Base-by-base conservation (phyloP, 805 yeast genomes). In the Candida hungchunana region DNA sequence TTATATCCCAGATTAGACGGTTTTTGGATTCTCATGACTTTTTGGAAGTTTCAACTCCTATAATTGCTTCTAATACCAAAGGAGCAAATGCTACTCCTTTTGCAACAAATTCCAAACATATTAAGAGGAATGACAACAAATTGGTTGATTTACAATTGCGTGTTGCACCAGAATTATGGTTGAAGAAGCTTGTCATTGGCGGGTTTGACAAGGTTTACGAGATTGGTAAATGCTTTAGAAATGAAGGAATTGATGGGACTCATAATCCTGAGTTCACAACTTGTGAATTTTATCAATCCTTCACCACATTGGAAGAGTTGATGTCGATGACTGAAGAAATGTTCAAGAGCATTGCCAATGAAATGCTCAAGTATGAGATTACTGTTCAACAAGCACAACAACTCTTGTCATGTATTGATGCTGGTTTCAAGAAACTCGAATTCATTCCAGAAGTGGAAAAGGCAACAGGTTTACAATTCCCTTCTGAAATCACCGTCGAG, bases 81-180 rank as follows among this genome's bases (percentile, higher is more conserved):
- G 98, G 98, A 3, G 98, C 99, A 5, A 78, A 79, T 49, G 97
- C 98, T 0, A 71, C 73, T n/a, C 96, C 97, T 0, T 93, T 93
- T 48, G 52, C 51, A 1, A 87, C 97, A 0, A 34, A 44, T 2
- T 58, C 70, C 27, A 56, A 59, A 26, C 50, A 58, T 21, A 18
- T 57, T 18, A 54, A 58, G 7, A 51, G 47, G 3, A n/a, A n/a
- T n/a, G 46, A 40, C 24, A 53, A 39, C 9, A 38, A 43, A 8
- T 42, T 43, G 2, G 34, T 51, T 1, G 62, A 63, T 10, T 59
- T 87, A 7, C 79, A 75, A 36, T 58, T 93, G 29, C 64, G 98
- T 28, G 90, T 93, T 2, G 97, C 98, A 0, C 98, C 98, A 0
- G 98, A 90, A 53, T 62, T 93, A 25, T 93, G 96, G 96, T 69